A percentile compares a stretch with the other conserved stretches of the same genome.
phyloP scores from a whole-genome alignment of 495 filamentous ascomycete species.

The Apodospora peruviana region DNA sequence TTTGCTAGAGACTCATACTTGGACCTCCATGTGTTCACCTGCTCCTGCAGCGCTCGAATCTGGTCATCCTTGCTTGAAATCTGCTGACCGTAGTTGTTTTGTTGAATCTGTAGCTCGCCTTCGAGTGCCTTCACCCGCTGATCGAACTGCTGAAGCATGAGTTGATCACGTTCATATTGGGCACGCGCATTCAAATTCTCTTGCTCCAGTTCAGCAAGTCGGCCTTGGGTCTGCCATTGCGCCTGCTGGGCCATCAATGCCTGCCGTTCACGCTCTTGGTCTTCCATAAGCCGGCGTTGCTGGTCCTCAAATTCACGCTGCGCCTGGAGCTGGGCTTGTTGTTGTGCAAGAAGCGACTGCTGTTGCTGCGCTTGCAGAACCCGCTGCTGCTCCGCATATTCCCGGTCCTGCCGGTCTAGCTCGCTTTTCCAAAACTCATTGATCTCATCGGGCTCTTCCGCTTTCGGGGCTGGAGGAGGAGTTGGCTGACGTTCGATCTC shows the following conservation, averaged over 20 bases:
- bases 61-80: slow-evolving; percentile 87
- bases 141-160: slow-evolving; percentile 96
- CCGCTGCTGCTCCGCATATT: slow-evolving; percentile 89
- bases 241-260: slow-evolving; percentile 82
- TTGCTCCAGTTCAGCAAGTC: slow-evolving; percentile 86
- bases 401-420: slow-evolving; percentile 80
- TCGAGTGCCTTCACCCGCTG: slow-evolving; percentile 88
- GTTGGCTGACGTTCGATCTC: slow-evolving; percentile 61
- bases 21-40: slow-evolving; percentile 91
- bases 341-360: slow-evolving; percentile 56
- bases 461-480: slow-evolving; percentile 54
- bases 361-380: slow-evolving; percentile 79
- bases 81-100: slow-evolving; percentile 79
- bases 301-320: slow-evolving; percentile 94
- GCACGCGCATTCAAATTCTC: slow-evolving; percentile 91
- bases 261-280: slow-evolving; percentile 86
- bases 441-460: slow-evolving; percentile 86
- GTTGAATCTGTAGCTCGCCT: slow-evolving; percentile 75
- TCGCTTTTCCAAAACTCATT: slow-evolving; percentile 97
- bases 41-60: slow-evolving; percentile 85
- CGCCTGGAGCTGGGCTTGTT: slow-evolving; percentile 72
- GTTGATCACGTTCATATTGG: slow-evolving; percentile 92
- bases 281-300: slow-evolving; percentile 79
- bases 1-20: slow-evolving; percentile 97
- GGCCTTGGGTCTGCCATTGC: slow-evolving; percentile 85